Percentiles rank a stretch among this genome's conserved stretches.
phyloP scores from a whole-genome alignment of 345 rosid genomes.

The Laguncularia racemosa region DNA sequence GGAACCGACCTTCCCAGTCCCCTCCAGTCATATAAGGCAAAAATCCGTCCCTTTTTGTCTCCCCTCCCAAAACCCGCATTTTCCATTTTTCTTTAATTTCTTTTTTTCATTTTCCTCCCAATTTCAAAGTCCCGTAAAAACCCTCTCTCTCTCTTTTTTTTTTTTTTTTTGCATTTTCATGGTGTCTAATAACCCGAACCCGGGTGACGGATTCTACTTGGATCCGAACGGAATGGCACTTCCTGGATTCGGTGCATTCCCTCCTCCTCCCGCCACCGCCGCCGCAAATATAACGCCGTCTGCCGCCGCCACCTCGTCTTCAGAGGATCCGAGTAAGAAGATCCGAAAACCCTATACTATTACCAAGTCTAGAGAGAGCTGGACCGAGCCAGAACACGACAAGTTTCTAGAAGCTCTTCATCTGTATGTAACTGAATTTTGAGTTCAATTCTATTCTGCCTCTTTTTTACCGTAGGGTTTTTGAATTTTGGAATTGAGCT shows the following conservation, averaged over 20 bases:
- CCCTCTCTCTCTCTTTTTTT: too few relatives aligned
- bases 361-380: conserved; percentile 86
- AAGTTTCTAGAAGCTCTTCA: conserved; percentile 91
- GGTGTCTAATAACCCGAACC: conserved; percentile 65
- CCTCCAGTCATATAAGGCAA: background rate
- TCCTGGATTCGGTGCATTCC: conserved; percentile 49
- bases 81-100: background rate
- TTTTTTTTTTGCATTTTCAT: conserved; percentile 19
- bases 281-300: too few relatives aligned
- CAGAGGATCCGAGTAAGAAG: conserved; percentile 67
- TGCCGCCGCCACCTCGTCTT: conserved; percentile 27
- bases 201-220: conserved; percentile 50
- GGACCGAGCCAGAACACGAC: conserved; percentile 98
- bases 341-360: conserved; percentile 81
- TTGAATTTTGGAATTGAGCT: background rate
- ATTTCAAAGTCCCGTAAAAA: too few relatives aligned
- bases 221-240: conserved; percentile 66
- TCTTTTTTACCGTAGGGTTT: background rate
- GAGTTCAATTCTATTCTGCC: background rate
- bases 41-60: conserved; percentile 15
- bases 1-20: background rate
- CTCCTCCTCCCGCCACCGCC: conserved; percentile 20
- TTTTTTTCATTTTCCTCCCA: too few relatives aligned
- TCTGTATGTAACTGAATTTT: conserved; percentile 37
- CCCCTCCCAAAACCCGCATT: conserved; percentile 14